A percentile compares a stretch with the other conserved stretches of the same genome.
Conservation (phyloP, 768 basidiomycete genomes). For the Mrakia blollopis region DNA sequence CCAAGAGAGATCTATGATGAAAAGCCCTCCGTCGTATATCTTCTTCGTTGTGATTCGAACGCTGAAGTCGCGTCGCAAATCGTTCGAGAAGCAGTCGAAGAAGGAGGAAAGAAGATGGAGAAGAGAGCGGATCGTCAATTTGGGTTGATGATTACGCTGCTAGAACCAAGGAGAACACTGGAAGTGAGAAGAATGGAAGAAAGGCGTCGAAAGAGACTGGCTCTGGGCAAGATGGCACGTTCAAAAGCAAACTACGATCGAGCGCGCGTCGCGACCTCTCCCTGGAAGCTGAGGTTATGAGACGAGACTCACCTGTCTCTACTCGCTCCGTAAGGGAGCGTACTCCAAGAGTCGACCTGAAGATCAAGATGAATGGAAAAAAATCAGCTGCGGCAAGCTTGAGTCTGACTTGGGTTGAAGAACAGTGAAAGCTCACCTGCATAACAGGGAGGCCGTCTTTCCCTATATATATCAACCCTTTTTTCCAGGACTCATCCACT, state of each 20-base stretch:
- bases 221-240: neutral
- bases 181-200: neutral
- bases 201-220: neutral
- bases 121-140: no score
- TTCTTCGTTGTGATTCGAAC: slow-evolving; percentile 18
- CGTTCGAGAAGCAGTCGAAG: no score
- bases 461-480: slow-evolving; percentile 14
- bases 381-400: neutral
- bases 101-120: no score
- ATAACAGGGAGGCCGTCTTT: neutral
- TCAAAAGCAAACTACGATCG: neutral
- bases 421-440: neutral
- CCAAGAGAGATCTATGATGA: slow-evolving; percentile 7
- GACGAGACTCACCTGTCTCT: slow-evolving; percentile 4
- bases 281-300: neutral
- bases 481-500: neutral
- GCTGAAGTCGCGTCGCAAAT: neutral
- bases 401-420: neutral
- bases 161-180: neutral
- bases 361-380: neutral
- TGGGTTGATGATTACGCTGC: no score
- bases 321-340: neutral
- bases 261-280: neutral
- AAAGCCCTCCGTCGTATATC: slow-evolving; percentile 10
- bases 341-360: slow-evolving; percentile 13